Evolutionary conservation across 768 basidiomycete species (phyloP).

Genomic region (Coprinellus aureogranulatus): DNA sequence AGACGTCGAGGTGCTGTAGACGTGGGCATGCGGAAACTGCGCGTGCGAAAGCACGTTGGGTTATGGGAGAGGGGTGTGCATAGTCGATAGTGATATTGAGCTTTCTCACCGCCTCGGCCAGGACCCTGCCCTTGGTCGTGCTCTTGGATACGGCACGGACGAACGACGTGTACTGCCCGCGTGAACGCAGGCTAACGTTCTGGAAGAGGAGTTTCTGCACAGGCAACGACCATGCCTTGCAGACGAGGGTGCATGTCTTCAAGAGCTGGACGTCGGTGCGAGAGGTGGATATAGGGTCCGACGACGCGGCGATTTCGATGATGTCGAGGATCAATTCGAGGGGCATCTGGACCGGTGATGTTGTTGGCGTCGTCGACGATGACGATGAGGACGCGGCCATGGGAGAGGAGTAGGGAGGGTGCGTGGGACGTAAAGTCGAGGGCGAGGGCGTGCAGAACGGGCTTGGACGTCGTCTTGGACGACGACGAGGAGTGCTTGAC

Average conservation of each 20-base stretch:
- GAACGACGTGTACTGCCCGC: constrained; percentile 55
- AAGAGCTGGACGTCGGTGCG: constrained; percentile 36
- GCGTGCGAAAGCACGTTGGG: constrained; percentile 54
- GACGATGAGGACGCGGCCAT: not conserved
- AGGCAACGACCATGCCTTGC: constrained; percentile 60
- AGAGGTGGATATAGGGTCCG: constrained; percentile 20
- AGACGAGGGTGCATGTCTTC: constrained; percentile 58
- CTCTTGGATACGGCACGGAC: constrained; percentile 45
- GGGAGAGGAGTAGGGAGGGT: not conserved
- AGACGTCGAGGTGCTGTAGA: constrained; percentile 51
- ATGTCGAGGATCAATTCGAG: constrained; percentile 63
- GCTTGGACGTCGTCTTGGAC: not conserved
- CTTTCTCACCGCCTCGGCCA: constrained; percentile 52
- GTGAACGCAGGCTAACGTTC: constrained; percentile 51
- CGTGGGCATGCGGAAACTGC: constrained; percentile 61
- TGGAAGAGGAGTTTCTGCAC: constrained; percentile 67
- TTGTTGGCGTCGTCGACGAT: constrained; percentile 5
- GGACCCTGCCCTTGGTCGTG: constrained; percentile 45
- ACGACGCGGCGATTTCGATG: constrained; percentile 52
- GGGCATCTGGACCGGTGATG: constrained; percentile 37
- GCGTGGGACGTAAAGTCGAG: constrained; percentile 9
- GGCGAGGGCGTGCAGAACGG: constrained; percentile 6
- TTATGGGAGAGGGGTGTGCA: constrained; percentile 61
- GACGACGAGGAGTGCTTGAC: not conserved
- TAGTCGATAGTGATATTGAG: constrained; percentile 62